Conservation (phyloP, 2,329 filamentous ascomycete species). For the Orbilia ellipsospora region DNA sequence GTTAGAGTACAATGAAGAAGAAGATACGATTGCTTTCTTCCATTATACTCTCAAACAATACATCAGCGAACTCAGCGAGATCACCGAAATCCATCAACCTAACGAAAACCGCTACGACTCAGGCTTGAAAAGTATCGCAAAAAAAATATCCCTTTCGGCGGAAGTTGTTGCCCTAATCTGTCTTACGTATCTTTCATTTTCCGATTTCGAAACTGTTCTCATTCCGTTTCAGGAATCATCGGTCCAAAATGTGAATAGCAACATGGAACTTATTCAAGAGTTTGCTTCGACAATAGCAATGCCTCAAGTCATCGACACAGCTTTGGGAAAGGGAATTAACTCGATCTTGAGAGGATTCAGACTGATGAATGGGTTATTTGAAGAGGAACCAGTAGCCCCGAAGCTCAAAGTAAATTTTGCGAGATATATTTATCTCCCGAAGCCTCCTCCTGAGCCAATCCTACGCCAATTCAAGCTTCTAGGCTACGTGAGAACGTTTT, state of each 20-base stretch:
- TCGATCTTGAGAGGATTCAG: constrained; percentile 36
- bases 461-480: constrained; percentile 30
- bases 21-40: constrained; percentile 33
- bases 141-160: constrained; percentile 5
- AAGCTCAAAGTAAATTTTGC: constrained; percentile 21
- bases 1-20: constrained; percentile 29
- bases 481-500: constrained; percentile 18
- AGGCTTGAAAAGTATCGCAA: not conserved
- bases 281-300: constrained; percentile 16
- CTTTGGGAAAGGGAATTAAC: constrained; percentile 8
- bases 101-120: not conserved
- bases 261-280: constrained; percentile 39
- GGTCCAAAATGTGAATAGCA: constrained; percentile 10
- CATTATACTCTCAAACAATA: constrained; percentile 47
- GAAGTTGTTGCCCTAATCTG: constrained; percentile 11
- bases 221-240: constrained; percentile 21
- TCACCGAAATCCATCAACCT: not conserved
- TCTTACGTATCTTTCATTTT: constrained; percentile 33
- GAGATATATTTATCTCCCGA: constrained; percentile 14
- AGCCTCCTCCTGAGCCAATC: constrained; percentile 15
- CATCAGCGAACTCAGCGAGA: constrained; percentile 20
- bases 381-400: not conserved
- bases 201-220: constrained; percentile 34
- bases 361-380: constrained; percentile 22
- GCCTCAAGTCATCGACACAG: not conserved